Conservation (phyloP, 2,329 filamentous ascomycete genomes). For the Xylariaceae sp. region DNA sequence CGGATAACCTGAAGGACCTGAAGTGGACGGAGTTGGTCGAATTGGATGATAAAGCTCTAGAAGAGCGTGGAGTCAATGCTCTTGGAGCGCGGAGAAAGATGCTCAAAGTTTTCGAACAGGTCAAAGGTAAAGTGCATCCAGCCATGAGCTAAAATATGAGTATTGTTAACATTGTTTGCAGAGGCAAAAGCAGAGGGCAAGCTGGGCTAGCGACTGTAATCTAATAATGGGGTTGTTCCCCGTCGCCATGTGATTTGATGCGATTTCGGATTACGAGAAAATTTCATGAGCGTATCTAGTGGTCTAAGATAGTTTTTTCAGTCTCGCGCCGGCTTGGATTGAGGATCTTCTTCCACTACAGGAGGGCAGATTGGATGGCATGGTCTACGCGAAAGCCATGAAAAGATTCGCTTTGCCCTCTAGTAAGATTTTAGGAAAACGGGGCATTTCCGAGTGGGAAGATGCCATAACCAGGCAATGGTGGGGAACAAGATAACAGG, state of each 20-base stretch:
- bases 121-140: constrained; percentile 62
- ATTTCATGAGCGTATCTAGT: constrained; percentile 1
- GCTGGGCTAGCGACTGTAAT: constrained; percentile 47
- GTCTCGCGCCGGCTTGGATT: neutral
- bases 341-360: neutral
- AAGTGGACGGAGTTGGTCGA: constrained; percentile 94
- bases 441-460: constrained; percentile 1
- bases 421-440: constrained; percentile 7
- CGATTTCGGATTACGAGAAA: constrained; percentile 9
- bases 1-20: constrained; percentile 95
- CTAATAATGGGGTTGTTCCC: constrained; percentile 18
- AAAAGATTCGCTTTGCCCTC: neutral
- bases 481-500: neutral
- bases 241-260: constrained; percentile 2
- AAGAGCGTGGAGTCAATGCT: constrained; percentile 92
- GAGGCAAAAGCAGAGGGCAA: constrained; percentile 77
- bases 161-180: constrained; percentile 40
- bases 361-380: neutral
- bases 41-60: constrained; percentile 88
- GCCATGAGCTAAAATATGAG: neutral
- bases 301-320: neutral
- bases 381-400: neutral
- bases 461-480: neutral
- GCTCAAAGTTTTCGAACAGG: constrained; percentile 98
- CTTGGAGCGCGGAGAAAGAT: constrained; percentile 95